Percentiles rank a stretch among this genome's conserved stretches.
Conservation (phyloP, 1,139 yeast genomes). For the Taphrina confusa region DNA sequence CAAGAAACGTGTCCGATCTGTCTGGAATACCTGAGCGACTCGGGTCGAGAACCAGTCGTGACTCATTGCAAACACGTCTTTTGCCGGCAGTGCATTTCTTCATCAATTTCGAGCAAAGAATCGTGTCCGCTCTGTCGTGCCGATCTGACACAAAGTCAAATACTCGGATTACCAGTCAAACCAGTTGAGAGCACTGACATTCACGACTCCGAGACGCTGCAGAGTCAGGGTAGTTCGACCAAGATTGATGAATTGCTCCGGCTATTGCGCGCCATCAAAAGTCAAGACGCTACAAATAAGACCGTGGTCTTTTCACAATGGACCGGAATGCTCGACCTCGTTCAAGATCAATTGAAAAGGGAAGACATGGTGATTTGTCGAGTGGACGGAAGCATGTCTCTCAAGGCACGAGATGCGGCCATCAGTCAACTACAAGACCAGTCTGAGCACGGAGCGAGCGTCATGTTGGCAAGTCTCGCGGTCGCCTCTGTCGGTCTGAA, state of each 20-base stretch:
- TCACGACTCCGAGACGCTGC: neutral
- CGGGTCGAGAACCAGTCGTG: conserved; percentile 34
- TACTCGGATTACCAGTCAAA: conserved; percentile 9
- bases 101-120: conserved; percentile 9
- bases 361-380: conserved; percentile 57
- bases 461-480: conserved; percentile 58
- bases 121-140: conserved; percentile 29
- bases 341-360: conserved; percentile 58
- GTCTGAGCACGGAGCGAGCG: conserved; percentile 39
- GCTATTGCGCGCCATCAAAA: conserved; percentile 11
- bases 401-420: conserved; percentile 34
- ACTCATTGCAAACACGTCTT: conserved; percentile 40
- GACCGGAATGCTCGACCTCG: conserved; percentile 70
- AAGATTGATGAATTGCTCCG: conserved; percentile 11
- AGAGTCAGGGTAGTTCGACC: conserved; percentile 6
- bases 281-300: conserved; percentile 46
- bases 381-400: conserved; percentile 38
- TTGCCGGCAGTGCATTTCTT: conserved; percentile 37
- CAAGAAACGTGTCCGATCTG: conserved; percentile 40
- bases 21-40: conserved; percentile 36
- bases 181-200: neutral
- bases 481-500: conserved; percentile 64
- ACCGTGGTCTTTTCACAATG: conserved; percentile 83
- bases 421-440: conserved; percentile 22
- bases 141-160: neutral